phyloP scores from a whole-genome alignment of 805 yeast species.

The Candida namnaoensis region DNA sequence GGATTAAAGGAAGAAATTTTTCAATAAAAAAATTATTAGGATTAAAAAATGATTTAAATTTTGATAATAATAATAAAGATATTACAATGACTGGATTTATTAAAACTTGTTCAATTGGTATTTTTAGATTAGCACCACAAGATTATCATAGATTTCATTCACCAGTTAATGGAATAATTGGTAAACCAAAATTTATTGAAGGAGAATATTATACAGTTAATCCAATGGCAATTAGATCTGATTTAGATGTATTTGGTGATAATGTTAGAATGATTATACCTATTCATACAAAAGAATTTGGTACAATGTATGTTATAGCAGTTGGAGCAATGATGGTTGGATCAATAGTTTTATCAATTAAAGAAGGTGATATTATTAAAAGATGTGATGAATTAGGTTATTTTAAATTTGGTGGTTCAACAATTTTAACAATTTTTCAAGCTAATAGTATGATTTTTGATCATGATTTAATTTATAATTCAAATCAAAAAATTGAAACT shows the following conservation, averaged over 20 bases:
- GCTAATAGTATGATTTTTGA: slow-evolving; percentile 49
- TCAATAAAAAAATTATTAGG: slow-evolving; percentile 54
- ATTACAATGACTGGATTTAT: slow-evolving; percentile 25
- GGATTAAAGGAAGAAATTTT: slow-evolving; percentile 87
- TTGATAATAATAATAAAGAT: slow-evolving; percentile 18
- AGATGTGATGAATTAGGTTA: slow-evolving; percentile 87
- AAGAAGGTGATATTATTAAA: slow-evolving; percentile 45
- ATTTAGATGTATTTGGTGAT: slow-evolving; percentile 87
- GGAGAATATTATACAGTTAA: slow-evolving; percentile 96
- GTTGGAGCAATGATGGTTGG: slow-evolving; percentile 99
- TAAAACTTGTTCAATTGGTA: slow-evolving; percentile 46
- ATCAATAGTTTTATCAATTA: slow-evolving; percentile 64
- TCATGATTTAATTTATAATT: slow-evolving; percentile 62
- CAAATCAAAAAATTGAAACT: slow-evolving; percentile 67
- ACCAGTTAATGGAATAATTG: slow-evolving; percentile 72
- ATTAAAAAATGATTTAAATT: too few species aligned
- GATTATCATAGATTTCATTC: slow-evolving; percentile 92
- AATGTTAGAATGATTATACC: slow-evolving; percentile 76
- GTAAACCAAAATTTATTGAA: slow-evolving; percentile 57
- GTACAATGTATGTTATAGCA: slow-evolving; percentile 66
- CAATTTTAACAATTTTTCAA: slow-evolving; percentile 63
- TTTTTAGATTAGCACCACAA: slow-evolving; percentile 92
- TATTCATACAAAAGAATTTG: slow-evolving; percentile 68
- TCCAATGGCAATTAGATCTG: slow-evolving; percentile 92
- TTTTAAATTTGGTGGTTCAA: slow-evolving; percentile 95